Base-by-base conservation (phyloP, 108 stramenopile species). In the Chaetoceros tenuissimus region DNA sequence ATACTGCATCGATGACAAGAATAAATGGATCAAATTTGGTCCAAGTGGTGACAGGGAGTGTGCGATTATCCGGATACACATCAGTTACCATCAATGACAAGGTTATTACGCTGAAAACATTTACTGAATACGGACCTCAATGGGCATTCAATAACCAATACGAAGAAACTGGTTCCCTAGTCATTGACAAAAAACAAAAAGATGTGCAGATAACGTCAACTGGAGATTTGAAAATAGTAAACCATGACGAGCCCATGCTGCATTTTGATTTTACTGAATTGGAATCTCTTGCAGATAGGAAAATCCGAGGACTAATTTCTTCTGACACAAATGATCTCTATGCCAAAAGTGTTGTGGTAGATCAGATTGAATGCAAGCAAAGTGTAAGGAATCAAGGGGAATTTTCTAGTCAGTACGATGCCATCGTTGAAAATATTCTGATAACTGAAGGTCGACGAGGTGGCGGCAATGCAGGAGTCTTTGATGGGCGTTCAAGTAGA, bases 351-450 rank as follows among this genome's bases (percentile, higher is more conserved):
- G 20, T 34, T n/a, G 28, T 31, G 3, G 5, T 53, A 7, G 29
- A 31, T 17, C 28, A 2, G 7, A 53, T 19, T 0, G 31, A 53
- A 20, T 53, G 53, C 31, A 53, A 23, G 16, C 28, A 53, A 31
- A 53, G 53, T 31, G 20, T 53, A 10, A 28, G 8, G 10, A 53
- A 53, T 53, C 29, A 34, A 20, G 53, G 53, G 7, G 10, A 23
- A 13, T 53, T 53, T 19, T 8, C 28, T 1, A n/a, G n/a, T 20
- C 53, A 53, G 53, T 53, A 53, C 31, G 53, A 53, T 13, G 53
- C 53, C 10, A 23, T 31, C 3, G 28, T 53, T 16, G 3, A 28
- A 10, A 53, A 53, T 31, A 31, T 53, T 31, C 18, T 31, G 31
- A 8, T 53, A 5, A 29, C 31, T 31, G 30, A 28, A 23, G 53